Conservation (phyloP, 2,329 filamentous ascomycete genomes). For the Colletotrichum tamarilloi region DNA sequence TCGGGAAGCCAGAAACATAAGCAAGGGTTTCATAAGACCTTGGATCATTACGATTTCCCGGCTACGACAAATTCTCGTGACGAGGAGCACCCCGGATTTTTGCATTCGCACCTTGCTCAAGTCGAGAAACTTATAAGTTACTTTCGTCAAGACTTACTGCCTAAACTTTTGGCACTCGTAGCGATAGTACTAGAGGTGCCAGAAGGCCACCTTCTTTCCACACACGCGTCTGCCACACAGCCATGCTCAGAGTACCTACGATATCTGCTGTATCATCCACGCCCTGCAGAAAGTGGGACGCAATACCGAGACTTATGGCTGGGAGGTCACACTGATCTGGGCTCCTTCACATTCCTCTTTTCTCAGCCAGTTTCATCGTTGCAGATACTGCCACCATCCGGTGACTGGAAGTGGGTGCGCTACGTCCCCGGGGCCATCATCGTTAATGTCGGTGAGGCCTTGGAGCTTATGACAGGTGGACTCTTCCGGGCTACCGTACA, state of each 20-base stretch:
- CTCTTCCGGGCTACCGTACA: conserved; percentile 47
- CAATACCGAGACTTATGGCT: conserved; percentile 31
- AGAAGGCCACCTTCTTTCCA: neutral
- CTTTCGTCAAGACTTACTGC: neutral
- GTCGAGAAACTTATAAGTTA: neutral
- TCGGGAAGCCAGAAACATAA: neutral
- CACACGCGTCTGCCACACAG: neutral
- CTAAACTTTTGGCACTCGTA: neutral
- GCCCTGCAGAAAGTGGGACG: neutral
- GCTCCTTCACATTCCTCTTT: conserved; percentile 64
- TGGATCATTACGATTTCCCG: neutral
- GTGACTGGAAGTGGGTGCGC: conserved; percentile 56
- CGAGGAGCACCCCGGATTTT: neutral
- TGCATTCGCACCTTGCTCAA: neutral
- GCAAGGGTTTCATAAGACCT: neutral
- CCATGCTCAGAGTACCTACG: neutral
- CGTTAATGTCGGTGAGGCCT: conserved; percentile 51
- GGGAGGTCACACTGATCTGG: conserved; percentile 60
- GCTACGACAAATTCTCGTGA: neutral
- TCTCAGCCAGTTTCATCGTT: conserved; percentile 63
- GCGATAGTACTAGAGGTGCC: neutral
- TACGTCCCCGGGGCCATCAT: conserved; percentile 56
- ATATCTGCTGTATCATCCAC: neutral
- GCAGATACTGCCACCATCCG: conserved; percentile 53
- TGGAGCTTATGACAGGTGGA: conserved; percentile 41